Evolutionary conservation across 2,329 filamentous ascomycete genomes (phyloP).

Genomic region (Pyrenochaeta sp.): DNA sequence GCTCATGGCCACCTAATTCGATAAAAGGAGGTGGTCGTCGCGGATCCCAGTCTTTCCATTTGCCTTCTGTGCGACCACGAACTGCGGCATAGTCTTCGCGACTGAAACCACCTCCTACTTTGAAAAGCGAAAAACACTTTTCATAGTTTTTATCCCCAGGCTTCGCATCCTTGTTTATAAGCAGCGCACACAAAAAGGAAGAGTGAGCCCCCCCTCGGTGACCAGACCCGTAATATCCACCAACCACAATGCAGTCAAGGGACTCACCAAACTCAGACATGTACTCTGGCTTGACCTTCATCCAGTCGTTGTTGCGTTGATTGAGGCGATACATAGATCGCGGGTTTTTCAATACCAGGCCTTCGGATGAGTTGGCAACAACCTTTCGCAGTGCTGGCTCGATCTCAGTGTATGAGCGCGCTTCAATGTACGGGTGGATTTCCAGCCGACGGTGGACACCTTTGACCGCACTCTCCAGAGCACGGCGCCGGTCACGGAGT

Average conservation of each 20-base stretch:
- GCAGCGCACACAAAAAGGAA: constrained; percentile 88
- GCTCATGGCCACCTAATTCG: constrained; percentile 74
- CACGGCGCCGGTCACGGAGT: constrained; percentile 79
- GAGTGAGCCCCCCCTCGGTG: constrained; percentile 82
- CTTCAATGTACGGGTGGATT: constrained; percentile 76
- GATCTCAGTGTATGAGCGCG: constrained; percentile 74
- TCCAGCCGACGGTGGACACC: constrained; percentile 80
- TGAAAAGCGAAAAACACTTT: constrained; percentile 94
- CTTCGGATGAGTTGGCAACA: constrained; percentile 86
- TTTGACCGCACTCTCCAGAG: constrained; percentile 75
- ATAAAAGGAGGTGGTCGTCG: constrained; percentile 81
- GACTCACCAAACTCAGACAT: constrained; percentile 96
- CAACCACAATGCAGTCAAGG: constrained; percentile 87
- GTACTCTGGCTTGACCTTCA: constrained; percentile 98
- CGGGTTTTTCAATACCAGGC: constrained; percentile 92
- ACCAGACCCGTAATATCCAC: constrained; percentile 91
- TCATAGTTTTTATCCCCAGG: constrained; percentile 65
- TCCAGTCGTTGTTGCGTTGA: constrained; percentile 93
- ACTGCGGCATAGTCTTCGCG: constrained; percentile 86
- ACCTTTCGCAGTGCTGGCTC: constrained; percentile 82
- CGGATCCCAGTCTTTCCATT: constrained; percentile 87
- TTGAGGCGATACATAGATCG: constrained; percentile 86
- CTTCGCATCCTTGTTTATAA: constrained; percentile 74
- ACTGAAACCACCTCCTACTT: constrained; percentile 93
- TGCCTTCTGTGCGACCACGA: constrained; percentile 83